Base-by-base conservation (phyloP, 345 rosid species). In the Murraya paniculata region DNA sequence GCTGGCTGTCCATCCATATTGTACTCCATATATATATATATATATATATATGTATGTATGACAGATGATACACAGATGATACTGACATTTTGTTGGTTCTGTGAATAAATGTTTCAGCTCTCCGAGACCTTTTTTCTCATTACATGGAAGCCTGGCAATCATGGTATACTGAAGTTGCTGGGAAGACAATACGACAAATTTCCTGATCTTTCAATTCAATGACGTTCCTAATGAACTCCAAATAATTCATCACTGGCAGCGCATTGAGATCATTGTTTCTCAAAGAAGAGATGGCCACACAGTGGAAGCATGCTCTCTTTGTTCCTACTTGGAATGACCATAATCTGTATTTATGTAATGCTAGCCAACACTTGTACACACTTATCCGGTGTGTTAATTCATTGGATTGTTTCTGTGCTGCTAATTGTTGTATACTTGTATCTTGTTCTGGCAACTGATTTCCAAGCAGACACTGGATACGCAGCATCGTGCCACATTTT, bases 121-220 rank as follows among this genome's bases (percentile, higher is more conserved):
- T 92, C 82, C 86, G 79, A 83, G 99, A 93, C 28, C 93, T 95
- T 24, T 95, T 95, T 81, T 80, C 86, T 36, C 98, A 95, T 87
- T 95, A 92, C 85, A 84, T 86, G 91, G 97, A 93, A 71, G 99
- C 98, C 39, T 95, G 98, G 98, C 85, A 88, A 73, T 86, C 93
- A 79, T 95, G 98, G 97, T 92, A 84, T 85, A 83, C 89, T 10
- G 93, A 92, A 87, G 91, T 92, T 53, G 91, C 87, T 18, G 90
- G 79, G 79, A 86, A 85, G 76, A 85, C 89, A 28, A 66, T 73
- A 75, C 81, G 84, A n/a, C 64, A 82, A 71, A 81, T 79, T 61
- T 82, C 87, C 27, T 88, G 72, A 85, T 60, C 71, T 27, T 64
- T 68, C 70, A 25, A 24, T 24, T n/a, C 25, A 30, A 4, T 39